A percentile compares a stretch with the other conserved stretches of the same genome.
phyloP scores from a whole-genome alignment of 2,329 filamentous ascomycete genomes.

The Calonectria henricotiae region DNA sequence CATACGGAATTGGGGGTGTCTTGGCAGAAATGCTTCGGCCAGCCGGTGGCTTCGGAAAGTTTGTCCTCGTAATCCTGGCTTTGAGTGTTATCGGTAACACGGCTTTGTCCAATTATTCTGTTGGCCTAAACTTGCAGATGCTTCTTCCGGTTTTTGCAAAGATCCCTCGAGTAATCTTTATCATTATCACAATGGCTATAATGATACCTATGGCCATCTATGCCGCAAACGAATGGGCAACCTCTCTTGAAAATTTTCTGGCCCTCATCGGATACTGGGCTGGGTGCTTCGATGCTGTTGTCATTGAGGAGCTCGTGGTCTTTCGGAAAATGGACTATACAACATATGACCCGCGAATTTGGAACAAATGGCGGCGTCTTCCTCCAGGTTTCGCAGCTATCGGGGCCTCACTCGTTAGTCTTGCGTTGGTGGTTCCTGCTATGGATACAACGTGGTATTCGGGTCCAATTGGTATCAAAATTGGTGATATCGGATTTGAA shows the following conservation, averaged over 20 bases:
- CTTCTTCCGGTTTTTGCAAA: conserved; percentile 60
- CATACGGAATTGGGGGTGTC: conserved; percentile 54
- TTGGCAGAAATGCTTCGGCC: conserved; percentile 55
- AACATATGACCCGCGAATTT: conserved; percentile 61
- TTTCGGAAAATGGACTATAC: conserved; percentile 62
- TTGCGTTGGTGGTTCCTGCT: conserved; percentile 62
- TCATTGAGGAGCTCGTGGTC: conserved; percentile 63
- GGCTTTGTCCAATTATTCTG: conserved; percentile 60
- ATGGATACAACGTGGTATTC: conserved; percentile 64
- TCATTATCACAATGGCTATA: conserved; percentile 60
- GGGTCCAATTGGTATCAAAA: conserved; percentile 61
- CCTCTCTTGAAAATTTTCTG: conserved; percentile 63
- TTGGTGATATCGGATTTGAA: conserved; percentile 66
- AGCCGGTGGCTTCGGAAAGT: conserved; percentile 57
- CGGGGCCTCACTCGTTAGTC: conserved; percentile 61
- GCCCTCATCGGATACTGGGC: conserved; percentile 66
- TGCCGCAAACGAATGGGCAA: conserved; percentile 61
- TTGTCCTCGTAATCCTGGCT: conserved; percentile 55
- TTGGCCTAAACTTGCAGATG: conserved; percentile 62
- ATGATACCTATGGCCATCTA: conserved; percentile 63
- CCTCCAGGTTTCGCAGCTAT: conserved; percentile 64
- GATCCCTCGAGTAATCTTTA: conserved; percentile 63
- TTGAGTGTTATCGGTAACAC: conserved; percentile 61
- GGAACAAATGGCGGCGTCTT: conserved; percentile 63
- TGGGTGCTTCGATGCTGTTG: conserved; percentile 62